A percentile compares a stretch with the other conserved stretches of the same genome.
These are phyloP conservation scores for Leishmania gerbilli DNA, from an alignment of 208 protist genomes.

Conservation along the genomic window DNA sequence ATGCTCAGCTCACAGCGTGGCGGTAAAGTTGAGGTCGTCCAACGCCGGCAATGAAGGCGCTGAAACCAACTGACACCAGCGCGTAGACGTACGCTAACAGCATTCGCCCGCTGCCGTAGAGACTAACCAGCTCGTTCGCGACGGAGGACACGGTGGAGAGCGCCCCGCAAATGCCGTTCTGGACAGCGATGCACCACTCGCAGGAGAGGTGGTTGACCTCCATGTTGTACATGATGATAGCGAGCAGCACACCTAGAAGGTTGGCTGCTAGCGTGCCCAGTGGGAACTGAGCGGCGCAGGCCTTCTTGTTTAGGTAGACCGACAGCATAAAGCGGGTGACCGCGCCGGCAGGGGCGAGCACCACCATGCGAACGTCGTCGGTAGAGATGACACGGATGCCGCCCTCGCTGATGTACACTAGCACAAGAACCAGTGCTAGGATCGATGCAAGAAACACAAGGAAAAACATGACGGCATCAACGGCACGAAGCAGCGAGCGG, in stretches of 20 bases:
- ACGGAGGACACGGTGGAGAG: conserved; percentile 63
- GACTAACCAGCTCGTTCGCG: conserved; percentile 41
- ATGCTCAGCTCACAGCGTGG: conserved; percentile 8
- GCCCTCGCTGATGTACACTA: conserved; percentile 37
- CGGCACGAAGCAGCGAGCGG: background rate
- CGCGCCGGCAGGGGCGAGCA: conserved; percentile 45
- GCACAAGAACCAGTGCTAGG: conserved; percentile 38
- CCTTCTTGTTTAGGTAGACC: conserved; percentile 48
- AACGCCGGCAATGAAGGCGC: conserved; percentile 37
- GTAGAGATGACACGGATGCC: conserved; percentile 19
- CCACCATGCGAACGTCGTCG: conserved; percentile 37
- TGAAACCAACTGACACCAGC: conserved; percentile 32
- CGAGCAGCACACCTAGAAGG: conserved; percentile 32
- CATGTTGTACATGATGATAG: conserved; percentile 37
- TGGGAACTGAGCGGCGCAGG: conserved; percentile 36
- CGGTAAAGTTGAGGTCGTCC: conserved; percentile 37
- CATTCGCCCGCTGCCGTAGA: conserved; percentile 25
- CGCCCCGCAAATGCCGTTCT: conserved; percentile 52
- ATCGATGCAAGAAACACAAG: conserved; percentile 35
- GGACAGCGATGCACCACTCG: conserved; percentile 33
- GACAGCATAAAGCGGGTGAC: conserved; percentile 45
- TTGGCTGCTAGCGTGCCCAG: conserved; percentile 58
- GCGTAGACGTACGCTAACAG: conserved; percentile 43
- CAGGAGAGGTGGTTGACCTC: conserved; percentile 18
- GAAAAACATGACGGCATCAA: conserved; percentile 35